Evolutionary conservation across 2,329 filamentous ascomycete species (phyloP), one percentile per base, ranked within the genome.

Genomic region (Helminthosporium solani): DNA sequence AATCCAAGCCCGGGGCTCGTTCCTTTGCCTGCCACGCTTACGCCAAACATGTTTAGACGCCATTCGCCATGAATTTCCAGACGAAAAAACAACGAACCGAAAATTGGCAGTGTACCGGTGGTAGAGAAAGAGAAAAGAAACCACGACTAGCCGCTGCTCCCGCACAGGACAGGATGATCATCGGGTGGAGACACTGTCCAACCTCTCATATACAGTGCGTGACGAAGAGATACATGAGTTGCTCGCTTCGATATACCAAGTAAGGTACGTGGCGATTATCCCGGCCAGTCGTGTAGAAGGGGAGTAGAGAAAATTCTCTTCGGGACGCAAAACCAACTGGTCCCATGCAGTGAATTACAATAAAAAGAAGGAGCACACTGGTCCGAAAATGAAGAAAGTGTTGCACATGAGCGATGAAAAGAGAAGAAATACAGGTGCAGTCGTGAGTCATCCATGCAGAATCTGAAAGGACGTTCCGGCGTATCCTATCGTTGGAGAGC

Each of bases 241-340:
- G 51, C 50, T 48, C 46, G 15, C 30, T 19, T 33, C 43, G 49
- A 21, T 31, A 28, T 47, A 37, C n/a, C n/a, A n/a, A n/a, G n/a
- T n/a, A n/a, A 23, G 19, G 51, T 58, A 62, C 58, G 60, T 64
- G 63, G 60, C 64, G 54, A 58, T 31, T 62, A 54, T 65, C 58
- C 49, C 54, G 38, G 23, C 41, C 33, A 37, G 41, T 44, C 33
- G 41, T 19, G 16, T 27, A 30, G 21, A 44, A 37, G 27, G 16
- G 11, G 33, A 30, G 23, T 18, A 39, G 11, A 21, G 16, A 40
- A 14, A 33, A 38, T 12, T 33, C 33, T 33, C 27, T 21, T 33
- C 27, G 45, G 42, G 34, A 48, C 39, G 40, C 48, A 49, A 28
- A n/a, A 42, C 47, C 47, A 40, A 47, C 49, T 20, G 6, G 30